These are phyloP conservation scores for Fusarium austroafricanum DNA, from an alignment of 2,329 filamentous ascomycete genomes.

Conservation along the genomic window DNA sequence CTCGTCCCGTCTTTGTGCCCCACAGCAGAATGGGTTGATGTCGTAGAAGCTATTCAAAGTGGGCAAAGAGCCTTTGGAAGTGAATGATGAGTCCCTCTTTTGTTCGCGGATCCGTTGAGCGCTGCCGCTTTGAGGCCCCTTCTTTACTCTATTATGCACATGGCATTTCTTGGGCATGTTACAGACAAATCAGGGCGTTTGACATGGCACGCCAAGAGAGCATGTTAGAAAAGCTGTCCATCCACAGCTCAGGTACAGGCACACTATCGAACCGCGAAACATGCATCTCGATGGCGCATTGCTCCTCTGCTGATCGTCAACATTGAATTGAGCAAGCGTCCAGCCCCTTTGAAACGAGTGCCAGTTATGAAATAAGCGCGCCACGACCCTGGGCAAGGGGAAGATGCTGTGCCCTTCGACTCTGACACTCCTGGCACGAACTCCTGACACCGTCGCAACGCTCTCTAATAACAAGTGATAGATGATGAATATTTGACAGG, in stretches of 20 bases:
- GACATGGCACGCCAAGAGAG: conserved; percentile 19
- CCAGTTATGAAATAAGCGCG: conserved; percentile 27
- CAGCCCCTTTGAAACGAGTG: conserved; percentile 23
- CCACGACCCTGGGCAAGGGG: conserved; percentile 16
- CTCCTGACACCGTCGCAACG: conserved; percentile 30
- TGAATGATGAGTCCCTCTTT: conserved; percentile 12
- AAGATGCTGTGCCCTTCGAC: conserved; percentile 16
- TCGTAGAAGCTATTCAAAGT: conserved; percentile 15
- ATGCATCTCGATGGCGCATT: conserved; percentile 43
- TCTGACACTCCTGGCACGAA: conserved; percentile 34
- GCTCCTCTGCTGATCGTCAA: conserved; percentile 20
- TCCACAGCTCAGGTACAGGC: conserved; percentile 31
- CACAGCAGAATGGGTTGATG: conserved; percentile 17
- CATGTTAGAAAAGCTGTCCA: conserved; percentile 31
- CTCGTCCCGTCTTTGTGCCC: conserved; percentile 13
- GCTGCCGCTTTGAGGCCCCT: conserved; percentile 35
- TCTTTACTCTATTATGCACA: conserved; percentile 14
- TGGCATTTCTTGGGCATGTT: conserved; percentile 14
- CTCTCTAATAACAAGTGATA: conserved; percentile 28
- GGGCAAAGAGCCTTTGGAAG: conserved; percentile 20
- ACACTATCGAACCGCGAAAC: conserved; percentile 38
- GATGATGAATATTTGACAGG: conserved; percentile 10
- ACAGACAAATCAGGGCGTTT: conserved; percentile 28
- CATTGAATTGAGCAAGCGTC: conserved; percentile 19
- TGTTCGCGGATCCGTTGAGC: conserved; percentile 8